phyloP scores from a whole-genome alignment of 1,139 yeast species.

The Debaryomyces coudertii region DNA sequence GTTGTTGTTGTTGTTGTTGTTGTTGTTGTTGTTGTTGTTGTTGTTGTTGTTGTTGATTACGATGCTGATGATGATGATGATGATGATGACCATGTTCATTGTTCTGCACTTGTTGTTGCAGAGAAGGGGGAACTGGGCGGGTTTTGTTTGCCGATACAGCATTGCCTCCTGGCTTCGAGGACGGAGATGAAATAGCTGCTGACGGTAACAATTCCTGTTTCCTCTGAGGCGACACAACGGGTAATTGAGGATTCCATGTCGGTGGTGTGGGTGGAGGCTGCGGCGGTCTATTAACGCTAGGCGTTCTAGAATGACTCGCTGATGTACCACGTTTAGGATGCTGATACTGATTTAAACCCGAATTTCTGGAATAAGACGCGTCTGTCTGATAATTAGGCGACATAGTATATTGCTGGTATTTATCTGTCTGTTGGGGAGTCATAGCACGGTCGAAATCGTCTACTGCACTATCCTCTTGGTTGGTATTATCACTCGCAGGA shows the following conservation, averaged over 20 bases:
- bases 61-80: constrained; percentile 11
- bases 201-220: constrained; percentile 28
- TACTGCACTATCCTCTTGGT: neutral
- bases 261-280: constrained; percentile 9
- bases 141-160: constrained; percentile 1
- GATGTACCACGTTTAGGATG: constrained; percentile 4
- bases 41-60: constrained; percentile 13
- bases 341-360: constrained; percentile 8
- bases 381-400: constrained; percentile 1
- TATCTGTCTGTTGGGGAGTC: constrained; percentile 9
- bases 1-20: too few relatives aligned
- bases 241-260: neutral
- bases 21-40: constrained; percentile 26
- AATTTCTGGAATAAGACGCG: constrained; percentile 9
- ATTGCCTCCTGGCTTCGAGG: constrained; percentile 5
- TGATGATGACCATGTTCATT: constrained; percentile 5
- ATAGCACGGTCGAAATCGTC: neutral
- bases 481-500: constrained; percentile 12
- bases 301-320: constrained; percentile 12
- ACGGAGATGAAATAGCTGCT: constrained; percentile 26
- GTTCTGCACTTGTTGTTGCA: constrained; percentile 14
- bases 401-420: neutral
- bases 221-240: constrained; percentile 14
- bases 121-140: constrained; percentile 10
- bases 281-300: constrained; percentile 14